phyloP scores from a whole-genome alignment of 1,139 yeast genomes.

The Yamadazyma triangularis region DNA sequence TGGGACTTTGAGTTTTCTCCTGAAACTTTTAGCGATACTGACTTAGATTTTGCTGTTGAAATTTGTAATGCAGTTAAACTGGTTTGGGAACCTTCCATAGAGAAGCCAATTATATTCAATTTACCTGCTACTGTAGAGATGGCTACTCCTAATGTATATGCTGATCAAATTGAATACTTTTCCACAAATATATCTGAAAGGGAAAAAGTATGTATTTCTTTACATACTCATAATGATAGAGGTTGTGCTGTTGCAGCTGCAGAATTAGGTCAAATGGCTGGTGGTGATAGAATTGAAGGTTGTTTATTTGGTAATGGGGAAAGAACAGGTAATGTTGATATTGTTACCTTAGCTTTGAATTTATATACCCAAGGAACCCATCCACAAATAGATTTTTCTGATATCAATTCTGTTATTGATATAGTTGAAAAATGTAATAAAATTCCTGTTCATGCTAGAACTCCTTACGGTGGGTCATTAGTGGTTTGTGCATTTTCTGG shows the following conservation, averaged over 20 bases:
- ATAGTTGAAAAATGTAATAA: conserved; percentile 45
- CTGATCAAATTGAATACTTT: conserved; percentile 48
- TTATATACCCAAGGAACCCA: conserved; percentile 44
- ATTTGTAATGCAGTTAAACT: conserved; percentile 44
- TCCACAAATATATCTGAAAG: conserved; percentile 37
- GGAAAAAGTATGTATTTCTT: conserved; percentile 42
- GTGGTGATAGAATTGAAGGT: conserved; percentile 50
- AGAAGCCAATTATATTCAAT: conserved; percentile 42
- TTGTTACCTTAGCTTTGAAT: conserved; percentile 45
- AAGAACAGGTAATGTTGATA: conserved; percentile 48
- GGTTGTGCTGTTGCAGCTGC: conserved; percentile 51
- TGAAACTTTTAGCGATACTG: conserved; percentile 44
- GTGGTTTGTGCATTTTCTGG: conserved; percentile 50
- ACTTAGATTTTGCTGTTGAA: conserved; percentile 39
- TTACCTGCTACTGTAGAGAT: conserved; percentile 50
- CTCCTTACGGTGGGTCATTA: conserved; percentile 47
- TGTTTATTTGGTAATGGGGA: conserved; percentile 49
- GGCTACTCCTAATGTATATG: conserved; percentile 46
- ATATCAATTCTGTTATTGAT: conserved; percentile 36
- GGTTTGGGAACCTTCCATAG: conserved; percentile 44
- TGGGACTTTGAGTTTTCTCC: conserved; percentile 47
- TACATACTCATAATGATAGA: conserved; percentile 47
- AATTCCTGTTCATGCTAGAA: conserved; percentile 44
- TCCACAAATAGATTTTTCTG: conserved; percentile 43
- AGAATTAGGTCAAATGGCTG: conserved; percentile 45